Conservation (phyloP, 768 basidiomycete species). For the Pholiota conissans region DNA sequence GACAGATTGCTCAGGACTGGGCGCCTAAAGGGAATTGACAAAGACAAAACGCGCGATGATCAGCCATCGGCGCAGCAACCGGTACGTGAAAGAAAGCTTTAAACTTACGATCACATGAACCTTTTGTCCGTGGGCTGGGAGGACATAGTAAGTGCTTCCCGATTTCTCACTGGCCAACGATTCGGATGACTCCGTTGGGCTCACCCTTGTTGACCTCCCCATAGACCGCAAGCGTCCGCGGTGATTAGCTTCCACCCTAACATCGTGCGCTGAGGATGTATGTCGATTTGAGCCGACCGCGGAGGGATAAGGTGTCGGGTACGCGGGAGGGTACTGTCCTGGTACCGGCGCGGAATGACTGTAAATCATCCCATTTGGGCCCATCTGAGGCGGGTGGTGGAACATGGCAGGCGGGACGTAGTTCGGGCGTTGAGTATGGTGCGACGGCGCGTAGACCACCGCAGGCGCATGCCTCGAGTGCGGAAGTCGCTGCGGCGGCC, state of each 20-base stretch:
- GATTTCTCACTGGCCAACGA: constrained; percentile 54
- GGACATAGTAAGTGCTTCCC: constrained; percentile 74
- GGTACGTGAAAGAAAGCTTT: background rate
- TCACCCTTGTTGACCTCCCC: constrained; percentile 18
- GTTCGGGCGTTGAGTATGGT: constrained; percentile 43
- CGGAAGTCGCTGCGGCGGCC: constrained; percentile 19
- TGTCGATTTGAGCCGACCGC: constrained; percentile 35
- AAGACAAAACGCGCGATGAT: background rate
- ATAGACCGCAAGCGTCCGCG: constrained; percentile 18
- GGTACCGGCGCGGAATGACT: constrained; percentile 59
- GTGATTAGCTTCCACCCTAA: constrained; percentile 22
- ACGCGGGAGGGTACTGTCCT: constrained; percentile 43
- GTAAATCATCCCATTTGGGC: constrained; percentile 63
- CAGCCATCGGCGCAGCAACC: constrained; percentile 2
- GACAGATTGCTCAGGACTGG: constrained; percentile 50
- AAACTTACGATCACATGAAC: constrained; percentile 69
- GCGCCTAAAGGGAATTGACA: too few relatives aligned
- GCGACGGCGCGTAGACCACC: constrained; percentile 61
- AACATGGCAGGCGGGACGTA: constrained; percentile 64
- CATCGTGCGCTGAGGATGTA: constrained; percentile 37
- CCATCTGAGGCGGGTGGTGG: constrained; percentile 51
- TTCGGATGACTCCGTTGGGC: constrained; percentile 33
- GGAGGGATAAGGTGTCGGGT: constrained; percentile 42
- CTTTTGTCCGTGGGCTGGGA: constrained; percentile 72
- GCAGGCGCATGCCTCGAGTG: constrained; percentile 45